Evolutionary conservation across 768 basidiomycete genomes (phyloP).

Genomic region (Plicaturopsis crispa): DNA sequence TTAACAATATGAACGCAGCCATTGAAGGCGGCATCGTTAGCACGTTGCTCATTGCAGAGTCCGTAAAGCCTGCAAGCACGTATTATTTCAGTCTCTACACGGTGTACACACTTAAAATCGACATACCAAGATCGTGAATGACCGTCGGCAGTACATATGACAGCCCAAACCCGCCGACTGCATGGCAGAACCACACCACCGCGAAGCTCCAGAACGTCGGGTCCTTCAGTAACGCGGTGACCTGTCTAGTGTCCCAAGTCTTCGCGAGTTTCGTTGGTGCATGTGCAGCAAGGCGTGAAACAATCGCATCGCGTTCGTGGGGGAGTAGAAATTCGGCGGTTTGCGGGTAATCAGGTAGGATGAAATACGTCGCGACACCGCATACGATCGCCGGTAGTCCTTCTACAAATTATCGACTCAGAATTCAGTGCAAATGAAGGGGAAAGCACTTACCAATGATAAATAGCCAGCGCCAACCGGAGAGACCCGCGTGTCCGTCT

Average conservation of each 20-base stretch:
- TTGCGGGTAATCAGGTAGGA: slow-evolving; percentile 36
- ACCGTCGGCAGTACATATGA: slow-evolving; percentile 14
- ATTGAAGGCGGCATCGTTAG: slow-evolving; percentile 17
- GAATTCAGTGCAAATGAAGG: slow-evolving; percentile 24
- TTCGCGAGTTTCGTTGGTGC: slow-evolving; percentile 10
- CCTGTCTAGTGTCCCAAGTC: slow-evolving; percentile 9
- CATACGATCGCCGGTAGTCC: slow-evolving; percentile 13
- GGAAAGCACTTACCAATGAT: slow-evolving; percentile 16
- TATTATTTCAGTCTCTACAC: no score
- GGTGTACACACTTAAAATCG: background rate
- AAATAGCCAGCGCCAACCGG: slow-evolving; percentile 23
- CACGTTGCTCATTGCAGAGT: slow-evolving; percentile 15
- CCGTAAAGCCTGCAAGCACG: slow-evolving; percentile 11
- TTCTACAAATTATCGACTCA: slow-evolving; percentile 7
- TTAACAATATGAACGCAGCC: slow-evolving; percentile 11
- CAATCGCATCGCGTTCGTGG: slow-evolving; percentile 23
- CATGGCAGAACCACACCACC: slow-evolving; percentile 13
- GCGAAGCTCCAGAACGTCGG: slow-evolving; percentile 14
- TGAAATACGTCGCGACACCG: slow-evolving; percentile 14
- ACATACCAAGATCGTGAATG: slow-evolving; percentile 14
- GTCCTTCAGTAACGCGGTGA: slow-evolving; percentile 8
- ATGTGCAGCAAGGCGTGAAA: slow-evolving; percentile 18
- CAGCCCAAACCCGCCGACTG: slow-evolving; percentile 14
- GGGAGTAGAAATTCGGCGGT: slow-evolving; percentile 28
- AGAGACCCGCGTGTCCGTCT: slow-evolving; percentile 9